phyloP scores from a whole-genome alignment of 176 grass and related monocot species.

The Paspalum notatum region DNA sequence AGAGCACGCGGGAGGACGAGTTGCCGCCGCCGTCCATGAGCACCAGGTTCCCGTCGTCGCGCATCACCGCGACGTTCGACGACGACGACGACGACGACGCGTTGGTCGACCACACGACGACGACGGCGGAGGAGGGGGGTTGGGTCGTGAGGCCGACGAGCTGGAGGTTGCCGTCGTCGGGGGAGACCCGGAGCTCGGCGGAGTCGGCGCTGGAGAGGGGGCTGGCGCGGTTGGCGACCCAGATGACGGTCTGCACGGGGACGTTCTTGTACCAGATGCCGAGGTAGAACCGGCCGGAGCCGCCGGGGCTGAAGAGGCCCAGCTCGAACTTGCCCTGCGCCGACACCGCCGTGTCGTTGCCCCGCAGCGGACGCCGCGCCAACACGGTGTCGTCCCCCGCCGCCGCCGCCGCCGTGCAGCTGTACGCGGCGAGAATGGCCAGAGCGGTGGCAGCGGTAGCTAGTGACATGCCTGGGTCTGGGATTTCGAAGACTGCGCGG shows the following conservation, averaged over 20 bases:
- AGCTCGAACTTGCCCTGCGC: constrained; percentile 48
- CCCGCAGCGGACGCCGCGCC: constrained; percentile 35
- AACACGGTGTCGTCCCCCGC: constrained; percentile 28
- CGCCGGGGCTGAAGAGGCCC: constrained; percentile 46
- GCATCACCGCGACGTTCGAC: constrained; percentile 41
- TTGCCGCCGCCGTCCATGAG: constrained; percentile 33
- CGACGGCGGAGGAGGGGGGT: no score
- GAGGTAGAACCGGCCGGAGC: constrained; percentile 46
- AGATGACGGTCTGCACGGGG: constrained; percentile 40
- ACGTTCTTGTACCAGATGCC: constrained; percentile 49
- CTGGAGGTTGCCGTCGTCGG: constrained; percentile 29
- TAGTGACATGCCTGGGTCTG: not conserved
- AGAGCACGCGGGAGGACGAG: constrained; percentile 32
- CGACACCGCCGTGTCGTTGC: constrained; percentile 43
- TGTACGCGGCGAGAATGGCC: not conserved
- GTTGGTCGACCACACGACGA: constrained; percentile 38
- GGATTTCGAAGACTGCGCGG: no score
- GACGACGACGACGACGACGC: constrained; percentile 1
- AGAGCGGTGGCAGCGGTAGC: not conserved
- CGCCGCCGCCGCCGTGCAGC: not conserved
- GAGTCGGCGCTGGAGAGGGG: constrained; percentile 2
- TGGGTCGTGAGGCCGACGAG: not conserved
- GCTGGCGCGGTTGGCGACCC: constrained; percentile 43
- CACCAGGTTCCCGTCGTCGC: constrained; percentile 49
- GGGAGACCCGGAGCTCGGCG: constrained; percentile 32